Evolutionary conservation across 2,329 filamentous ascomycete genomes (phyloP).

Genomic region (Pseudogymnoascus sp.): DNA sequence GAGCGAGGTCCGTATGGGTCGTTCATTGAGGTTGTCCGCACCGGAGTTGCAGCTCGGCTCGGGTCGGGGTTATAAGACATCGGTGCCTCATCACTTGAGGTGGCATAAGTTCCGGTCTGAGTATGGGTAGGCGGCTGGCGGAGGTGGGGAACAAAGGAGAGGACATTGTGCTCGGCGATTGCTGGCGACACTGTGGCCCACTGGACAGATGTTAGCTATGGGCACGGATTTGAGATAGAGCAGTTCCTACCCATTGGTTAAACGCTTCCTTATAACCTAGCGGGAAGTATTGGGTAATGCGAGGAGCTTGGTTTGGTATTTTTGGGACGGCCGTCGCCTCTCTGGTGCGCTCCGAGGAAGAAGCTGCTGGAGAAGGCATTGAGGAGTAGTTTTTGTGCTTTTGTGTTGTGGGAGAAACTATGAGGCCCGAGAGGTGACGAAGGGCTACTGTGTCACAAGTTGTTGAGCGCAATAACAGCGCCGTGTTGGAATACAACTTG

Average conservation of each 20-base stretch:
- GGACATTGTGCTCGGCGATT: constrained; percentile 77
- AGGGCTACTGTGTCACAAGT: constrained; percentile 22
- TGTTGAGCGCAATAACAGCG: constrained; percentile 26
- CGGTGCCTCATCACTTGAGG: constrained; percentile 33
- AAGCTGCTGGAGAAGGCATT: constrained; percentile 24
- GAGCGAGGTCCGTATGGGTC: constrained; percentile 79
- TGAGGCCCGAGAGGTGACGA: constrained; percentile 23
- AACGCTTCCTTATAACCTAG: constrained; percentile 87
- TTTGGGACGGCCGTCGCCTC: constrained; percentile 18
- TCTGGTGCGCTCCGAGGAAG: constrained; percentile 34
- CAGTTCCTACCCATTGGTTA: constrained; percentile 68
- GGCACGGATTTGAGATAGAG: not conserved
- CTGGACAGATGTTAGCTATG: constrained; percentile 36
- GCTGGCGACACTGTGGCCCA: constrained; percentile 81
- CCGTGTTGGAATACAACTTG: constrained; percentile 29
- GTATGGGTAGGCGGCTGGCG: constrained; percentile 50
- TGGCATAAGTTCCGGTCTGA: constrained; percentile 47
- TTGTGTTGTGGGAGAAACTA: constrained; percentile 16
- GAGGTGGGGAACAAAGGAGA: constrained; percentile 78
- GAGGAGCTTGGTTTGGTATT: constrained; percentile 23
- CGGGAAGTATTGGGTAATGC: constrained; percentile 56
- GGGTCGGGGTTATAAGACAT: constrained; percentile 28
- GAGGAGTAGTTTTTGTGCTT: constrained; percentile 20
- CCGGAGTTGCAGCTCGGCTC: constrained; percentile 31
- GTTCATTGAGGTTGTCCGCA: constrained; percentile 41